Conservation (phyloP, 2,329 filamentous ascomycete genomes). For the Dactylellina drechsleri region DNA sequence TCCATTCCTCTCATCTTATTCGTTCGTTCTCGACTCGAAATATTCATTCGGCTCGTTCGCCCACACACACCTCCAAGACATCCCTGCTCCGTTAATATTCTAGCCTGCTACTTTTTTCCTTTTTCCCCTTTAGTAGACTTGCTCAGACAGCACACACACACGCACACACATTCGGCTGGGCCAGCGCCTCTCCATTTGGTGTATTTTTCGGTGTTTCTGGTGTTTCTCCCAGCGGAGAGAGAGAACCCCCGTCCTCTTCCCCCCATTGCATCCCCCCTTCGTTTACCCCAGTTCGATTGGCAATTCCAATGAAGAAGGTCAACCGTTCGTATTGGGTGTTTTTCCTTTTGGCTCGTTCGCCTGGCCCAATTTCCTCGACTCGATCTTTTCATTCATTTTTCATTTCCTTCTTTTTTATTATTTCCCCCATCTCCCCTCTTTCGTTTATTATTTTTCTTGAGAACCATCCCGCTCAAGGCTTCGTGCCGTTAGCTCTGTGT, state of each 20-base stretch:
- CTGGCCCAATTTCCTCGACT: constrained; percentile 51
- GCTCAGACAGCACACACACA: constrained; percentile 14
- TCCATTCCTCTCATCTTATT: constrained; percentile 51
- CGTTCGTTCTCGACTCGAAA: constrained; percentile 51
- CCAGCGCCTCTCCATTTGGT: constrained; percentile 21
- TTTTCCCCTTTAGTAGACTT: constrained; percentile 30
- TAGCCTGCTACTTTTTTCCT: constrained; percentile 42
- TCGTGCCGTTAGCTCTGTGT: constrained; percentile 57
- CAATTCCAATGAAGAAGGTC: constrained; percentile 55
- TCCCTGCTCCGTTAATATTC: constrained; percentile 42
- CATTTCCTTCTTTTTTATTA: constrained; percentile 45
- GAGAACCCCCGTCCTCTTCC: constrained; percentile 29
- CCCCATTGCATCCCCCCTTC: constrained; percentile 44
- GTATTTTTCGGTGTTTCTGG: constrained; percentile 14
- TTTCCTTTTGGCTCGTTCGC: constrained; percentile 53
- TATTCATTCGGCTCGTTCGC: constrained; percentile 27
- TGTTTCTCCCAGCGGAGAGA: constrained; percentile 19
- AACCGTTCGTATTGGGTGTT: constrained; percentile 37
- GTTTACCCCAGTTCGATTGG: constrained; percentile 49
- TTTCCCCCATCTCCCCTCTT: constrained; percentile 55
- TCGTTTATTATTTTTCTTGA: constrained; percentile 54
- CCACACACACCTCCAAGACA: constrained; percentile 19
- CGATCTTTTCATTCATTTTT: constrained; percentile 49
- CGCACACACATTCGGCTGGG: constrained; percentile 4
- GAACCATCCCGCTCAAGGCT: constrained; percentile 52